Conservation (phyloP, 164 flowering plant species). For the Tetrastigma voinierianum region DNA sequence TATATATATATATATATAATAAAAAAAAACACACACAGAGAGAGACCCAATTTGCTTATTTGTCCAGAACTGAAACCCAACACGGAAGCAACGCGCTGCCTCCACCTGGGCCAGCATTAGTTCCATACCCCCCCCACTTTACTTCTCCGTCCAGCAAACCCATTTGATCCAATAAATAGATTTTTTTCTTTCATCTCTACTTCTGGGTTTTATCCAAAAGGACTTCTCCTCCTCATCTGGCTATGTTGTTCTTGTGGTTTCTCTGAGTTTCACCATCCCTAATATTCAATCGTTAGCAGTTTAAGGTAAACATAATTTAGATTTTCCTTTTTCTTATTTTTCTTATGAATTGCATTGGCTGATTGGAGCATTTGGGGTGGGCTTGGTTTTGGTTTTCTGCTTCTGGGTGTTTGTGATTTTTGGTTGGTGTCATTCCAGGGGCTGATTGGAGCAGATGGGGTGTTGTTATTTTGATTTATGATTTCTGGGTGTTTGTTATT, state of each 20-base stretch:
- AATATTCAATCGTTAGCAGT: background rate
- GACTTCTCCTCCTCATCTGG: background rate
- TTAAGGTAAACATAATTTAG: background rate
- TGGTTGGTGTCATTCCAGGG: background rate
- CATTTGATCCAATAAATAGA: no score
- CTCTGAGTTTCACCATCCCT: background rate
- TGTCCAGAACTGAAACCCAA: no score
- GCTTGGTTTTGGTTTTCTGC: background rate
- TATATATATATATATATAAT: no score
- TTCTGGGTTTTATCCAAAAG: background rate
- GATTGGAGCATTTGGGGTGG: background rate
- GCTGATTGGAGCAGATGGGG: no score
- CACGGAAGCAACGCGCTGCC: no score
- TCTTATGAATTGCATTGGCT: background rate
- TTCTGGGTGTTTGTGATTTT: background rate
- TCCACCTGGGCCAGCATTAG: no score
- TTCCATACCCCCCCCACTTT: no score
- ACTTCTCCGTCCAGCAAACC: no score
- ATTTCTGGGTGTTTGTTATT: no score
- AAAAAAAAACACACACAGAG: no score
- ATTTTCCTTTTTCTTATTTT: background rate
- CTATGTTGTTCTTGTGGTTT: background rate
- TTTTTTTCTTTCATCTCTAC: background rate
- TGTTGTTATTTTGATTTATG: no score
- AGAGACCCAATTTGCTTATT: no score